These are phyloP conservation scores for Zoysia pacifica DNA, from an alignment of 176 grass and related monocot genomes.

Conservation along the genomic window DNA sequence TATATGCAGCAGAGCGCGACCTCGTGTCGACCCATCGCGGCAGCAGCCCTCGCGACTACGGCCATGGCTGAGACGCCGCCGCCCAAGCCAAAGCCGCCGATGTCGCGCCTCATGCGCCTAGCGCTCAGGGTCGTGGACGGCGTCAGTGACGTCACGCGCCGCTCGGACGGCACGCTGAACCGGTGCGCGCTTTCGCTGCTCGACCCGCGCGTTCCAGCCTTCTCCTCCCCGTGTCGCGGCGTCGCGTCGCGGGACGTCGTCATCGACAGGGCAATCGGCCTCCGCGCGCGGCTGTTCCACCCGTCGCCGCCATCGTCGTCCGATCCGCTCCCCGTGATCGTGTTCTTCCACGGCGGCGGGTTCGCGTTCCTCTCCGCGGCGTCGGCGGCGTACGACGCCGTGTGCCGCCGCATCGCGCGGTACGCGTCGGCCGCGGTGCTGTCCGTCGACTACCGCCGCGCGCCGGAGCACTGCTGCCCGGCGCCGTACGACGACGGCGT, in stretches of 20 bases:
- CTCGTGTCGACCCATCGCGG: not conserved
- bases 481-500: conserved; percentile 73
- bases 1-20: not conserved
- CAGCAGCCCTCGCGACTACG: not conserved
- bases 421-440: conserved; percentile 46
- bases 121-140: conserved; percentile 21
- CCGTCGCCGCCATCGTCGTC: not conserved
- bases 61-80: conserved; percentile 18
- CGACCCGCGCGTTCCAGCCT: conserved; percentile 41
- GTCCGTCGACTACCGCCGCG: conserved; percentile 73
- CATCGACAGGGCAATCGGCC: conserved; percentile 31
- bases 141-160: conserved; percentile 49
- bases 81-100: conserved; percentile 43
- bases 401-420: conserved; percentile 58
- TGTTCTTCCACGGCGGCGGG: conserved; percentile 92
- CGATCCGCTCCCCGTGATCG: conserved; percentile 44
- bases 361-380: conserved; percentile 73
- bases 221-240: conserved; percentile 45
- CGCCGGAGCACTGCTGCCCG: conserved; percentile 65
- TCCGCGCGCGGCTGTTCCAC: conserved; percentile 64
- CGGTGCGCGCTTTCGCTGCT: conserved; percentile 49
- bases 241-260: conserved; percentile 56
- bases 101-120: conserved; percentile 61
- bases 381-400: conserved; percentile 53
- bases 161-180: conserved; percentile 72